Conservation (phyloP, 2,329 filamentous ascomycete genomes). For the Ophiostoma australiae region DNA sequence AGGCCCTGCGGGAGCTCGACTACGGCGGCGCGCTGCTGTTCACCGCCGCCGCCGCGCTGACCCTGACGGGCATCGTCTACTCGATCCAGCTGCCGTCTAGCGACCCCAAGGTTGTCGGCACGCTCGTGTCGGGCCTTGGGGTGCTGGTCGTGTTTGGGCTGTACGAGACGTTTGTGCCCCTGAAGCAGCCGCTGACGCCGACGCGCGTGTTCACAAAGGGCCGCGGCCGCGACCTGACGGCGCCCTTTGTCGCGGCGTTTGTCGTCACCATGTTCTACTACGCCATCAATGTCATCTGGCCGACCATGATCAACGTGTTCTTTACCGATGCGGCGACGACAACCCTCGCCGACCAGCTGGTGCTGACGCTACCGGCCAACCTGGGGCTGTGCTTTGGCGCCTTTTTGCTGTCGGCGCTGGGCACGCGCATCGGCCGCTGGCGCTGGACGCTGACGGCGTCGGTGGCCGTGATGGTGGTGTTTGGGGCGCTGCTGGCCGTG, state of each 20-base stretch:
- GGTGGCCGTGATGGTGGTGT: slow-evolving; percentile 44
- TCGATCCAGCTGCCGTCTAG: slow-evolving; percentile 36
- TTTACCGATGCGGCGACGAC: slow-evolving; percentile 37
- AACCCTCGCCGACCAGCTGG: slow-evolving; percentile 28
- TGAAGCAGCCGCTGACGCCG: slow-evolving; percentile 41
- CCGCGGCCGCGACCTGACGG: slow-evolving; percentile 44
- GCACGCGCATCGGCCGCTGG: slow-evolving; percentile 42
- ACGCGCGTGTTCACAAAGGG: slow-evolving; percentile 43
- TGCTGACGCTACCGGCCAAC: slow-evolving; percentile 29
- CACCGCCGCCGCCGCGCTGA: slow-evolving; percentile 35
- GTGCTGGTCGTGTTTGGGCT: slow-evolving; percentile 37
- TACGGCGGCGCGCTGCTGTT: slow-evolving; percentile 39
- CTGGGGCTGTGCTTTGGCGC: slow-evolving; percentile 43
- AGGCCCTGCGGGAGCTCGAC: slow-evolving; percentile 37
- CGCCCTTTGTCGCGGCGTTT: slow-evolving; percentile 41
- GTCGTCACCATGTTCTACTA: slow-evolving; percentile 52
- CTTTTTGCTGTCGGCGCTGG: slow-evolving; percentile 39
- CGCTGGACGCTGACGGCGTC: slow-evolving; percentile 44
- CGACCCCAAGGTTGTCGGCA: slow-evolving; percentile 37
- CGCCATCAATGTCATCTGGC: slow-evolving; percentile 43
- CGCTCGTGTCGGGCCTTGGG: slow-evolving; percentile 36
- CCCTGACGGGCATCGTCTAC: slow-evolving; percentile 40
- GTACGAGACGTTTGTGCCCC: slow-evolving; percentile 38
- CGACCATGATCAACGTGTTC: slow-evolving; percentile 45
- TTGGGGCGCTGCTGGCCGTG: slow-evolving; percentile 42